Conservation (phyloP, 2,329 filamentous ascomycete genomes). For the Daldinia sp. region DNA sequence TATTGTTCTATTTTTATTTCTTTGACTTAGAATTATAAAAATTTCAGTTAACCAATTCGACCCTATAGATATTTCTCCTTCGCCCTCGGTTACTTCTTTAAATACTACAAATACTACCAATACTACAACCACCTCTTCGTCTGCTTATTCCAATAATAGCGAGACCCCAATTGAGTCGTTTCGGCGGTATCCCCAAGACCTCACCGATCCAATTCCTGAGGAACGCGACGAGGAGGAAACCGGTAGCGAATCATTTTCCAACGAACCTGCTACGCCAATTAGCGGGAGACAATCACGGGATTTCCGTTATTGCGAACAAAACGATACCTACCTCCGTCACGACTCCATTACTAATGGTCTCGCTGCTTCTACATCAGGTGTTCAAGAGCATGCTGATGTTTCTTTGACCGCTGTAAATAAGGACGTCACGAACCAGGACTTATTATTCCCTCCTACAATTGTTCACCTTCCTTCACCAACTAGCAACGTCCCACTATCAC, state of each 20-base stretch:
- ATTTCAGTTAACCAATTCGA: constrained; percentile 24
- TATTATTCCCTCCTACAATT: constrained; percentile 21
- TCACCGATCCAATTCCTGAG: constrained; percentile 63
- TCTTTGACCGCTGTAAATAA: constrained; percentile 34
- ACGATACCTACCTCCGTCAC: constrained; percentile 46
- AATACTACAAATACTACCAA: not conserved
- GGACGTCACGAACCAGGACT: constrained; percentile 20
- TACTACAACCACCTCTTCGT: constrained; percentile 45
- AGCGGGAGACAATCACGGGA: constrained; percentile 65
- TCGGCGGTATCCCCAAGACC: constrained; percentile 58
- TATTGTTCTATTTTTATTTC: not conserved
- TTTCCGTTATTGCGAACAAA: constrained; percentile 56
- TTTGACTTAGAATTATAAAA: no score
- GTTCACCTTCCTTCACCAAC: constrained; percentile 14
- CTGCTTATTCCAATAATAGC: constrained; percentile 31
- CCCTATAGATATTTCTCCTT: constrained; percentile 35
- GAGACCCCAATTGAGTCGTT: constrained; percentile 49
- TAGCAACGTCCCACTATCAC: constrained; percentile 12
- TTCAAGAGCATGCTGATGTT: constrained; percentile 36
- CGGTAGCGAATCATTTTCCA: constrained; percentile 62
- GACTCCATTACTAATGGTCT: constrained; percentile 40
- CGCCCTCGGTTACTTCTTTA: constrained; percentile 1
- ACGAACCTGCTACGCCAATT: constrained; percentile 69
- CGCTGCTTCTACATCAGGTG: constrained; percentile 30
- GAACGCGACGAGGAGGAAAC: constrained; percentile 66